Evolutionary conservation across 2,329 filamentous ascomycete species (phyloP), one percentile per base, ranked within the genome.

Genomic region (Neurospora crassa): DNA sequence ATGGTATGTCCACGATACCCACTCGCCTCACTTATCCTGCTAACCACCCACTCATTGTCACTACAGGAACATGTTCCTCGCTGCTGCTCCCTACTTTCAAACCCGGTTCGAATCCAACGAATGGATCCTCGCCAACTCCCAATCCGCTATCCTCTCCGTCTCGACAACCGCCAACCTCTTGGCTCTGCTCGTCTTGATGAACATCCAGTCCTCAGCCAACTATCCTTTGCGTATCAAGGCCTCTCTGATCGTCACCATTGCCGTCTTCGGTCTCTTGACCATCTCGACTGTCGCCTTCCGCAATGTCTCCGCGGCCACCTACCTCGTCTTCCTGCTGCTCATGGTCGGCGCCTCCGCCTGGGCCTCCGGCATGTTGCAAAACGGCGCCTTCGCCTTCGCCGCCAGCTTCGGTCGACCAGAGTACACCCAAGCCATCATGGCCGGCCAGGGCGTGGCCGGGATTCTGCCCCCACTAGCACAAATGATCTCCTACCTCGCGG

Each of bases 371-470:
- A 84, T 97, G 69, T 92, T 94, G 75, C 96, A 98, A 81, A 98
- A 98, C 80, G 96, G 96, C 20, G 89, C 96, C 12, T 97, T 97
- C 79, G 93, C 96, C 2, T 98, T 94, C 79, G 94, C 93, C 3
- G 89, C 92, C 3, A 91, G 92, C 69, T 98, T 97, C 78, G 93
- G 91, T 43, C 86, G 92, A 69, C 88, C 91, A 24, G 92, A 96
- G 80, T 99, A 98, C 80, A 97, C 93, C 70, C 95, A 98, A 81
- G 95, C 91, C 34, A 94, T 98, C 80, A 98, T 99, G 94, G 90
- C 91, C 3, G 96, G 96, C 1, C 96, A 99, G 81, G 95, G 91
- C 41, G 86, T 99, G 4, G 94, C 96, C 0, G 96, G 96, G 40
- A 94, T 99, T 11, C 83, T 98, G 3, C 96, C 96, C 0, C 91